A percentile compares a stretch with the other conserved stretches of the same genome.
These are phyloP conservation scores for Blastomyces percursus DNA, from an alignment of 2,329 filamentous ascomycete species.

Conservation along the genomic window DNA sequence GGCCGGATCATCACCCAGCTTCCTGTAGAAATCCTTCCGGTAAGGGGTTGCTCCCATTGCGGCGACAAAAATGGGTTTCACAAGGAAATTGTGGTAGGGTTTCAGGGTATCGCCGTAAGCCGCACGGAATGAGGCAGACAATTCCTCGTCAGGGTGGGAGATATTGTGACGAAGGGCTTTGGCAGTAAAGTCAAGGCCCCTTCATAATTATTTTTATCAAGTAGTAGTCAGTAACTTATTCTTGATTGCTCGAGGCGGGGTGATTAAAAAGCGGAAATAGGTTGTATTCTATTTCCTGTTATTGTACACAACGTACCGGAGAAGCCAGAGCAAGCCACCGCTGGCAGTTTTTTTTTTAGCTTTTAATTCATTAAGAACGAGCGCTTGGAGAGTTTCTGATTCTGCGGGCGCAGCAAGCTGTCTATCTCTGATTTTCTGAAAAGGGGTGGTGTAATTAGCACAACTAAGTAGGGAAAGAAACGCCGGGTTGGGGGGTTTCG, in stretches of 20 bases:
- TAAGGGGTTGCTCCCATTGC: constrained; percentile 92
- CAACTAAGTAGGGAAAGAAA: neutral
- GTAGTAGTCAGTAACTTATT: neutral
- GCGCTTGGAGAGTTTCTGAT: constrained; percentile 73
- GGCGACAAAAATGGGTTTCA: constrained; percentile 85
- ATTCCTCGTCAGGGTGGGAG: constrained; percentile 57
- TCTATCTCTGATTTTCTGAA: constrained; percentile 77
- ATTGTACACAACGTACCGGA: constrained; percentile 49
- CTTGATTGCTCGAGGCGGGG: neutral
- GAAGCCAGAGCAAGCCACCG: constrained; percentile 83
- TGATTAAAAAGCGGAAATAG: neutral
- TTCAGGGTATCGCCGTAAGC: constrained; percentile 84
- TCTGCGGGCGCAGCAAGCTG: constrained; percentile 66
- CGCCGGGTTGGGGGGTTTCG: constrained; percentile 29
- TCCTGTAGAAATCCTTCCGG: constrained; percentile 82
- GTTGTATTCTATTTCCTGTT: neutral
- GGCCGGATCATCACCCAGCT: constrained; percentile 48
- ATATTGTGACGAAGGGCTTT: constrained; percentile 72
- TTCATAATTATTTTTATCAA: constrained; percentile 26
- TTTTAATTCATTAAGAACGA: constrained; percentile 79
- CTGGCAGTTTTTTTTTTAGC: constrained; percentile 78
- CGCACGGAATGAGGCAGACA: constrained; percentile 72
- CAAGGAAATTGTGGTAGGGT: constrained; percentile 75
- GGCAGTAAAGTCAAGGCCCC: constrained; percentile 87
- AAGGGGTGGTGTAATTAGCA: constrained; percentile 4